Percentiles rank a stretch among this genome's conserved stretches.
phyloP scores from a whole-genome alignment of 2,329 filamentous ascomycete species.

The Acrodontium crateriforme region DNA sequence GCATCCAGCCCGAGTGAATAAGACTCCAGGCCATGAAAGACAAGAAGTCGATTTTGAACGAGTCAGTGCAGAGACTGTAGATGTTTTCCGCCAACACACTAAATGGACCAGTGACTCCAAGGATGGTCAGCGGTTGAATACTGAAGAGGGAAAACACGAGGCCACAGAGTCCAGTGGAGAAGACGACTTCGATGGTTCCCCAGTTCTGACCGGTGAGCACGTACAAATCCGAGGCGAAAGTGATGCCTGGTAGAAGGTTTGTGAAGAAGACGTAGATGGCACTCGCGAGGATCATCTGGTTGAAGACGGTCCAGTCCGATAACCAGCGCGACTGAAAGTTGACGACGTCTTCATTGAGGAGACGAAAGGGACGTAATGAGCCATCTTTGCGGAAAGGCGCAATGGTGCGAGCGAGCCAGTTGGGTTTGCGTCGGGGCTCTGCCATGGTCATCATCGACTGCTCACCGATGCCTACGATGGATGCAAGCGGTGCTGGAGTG shows the following conservation, averaged over 20 bases:
- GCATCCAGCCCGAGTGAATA: constrained; percentile 53
- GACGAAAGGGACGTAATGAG: constrained; percentile 19
- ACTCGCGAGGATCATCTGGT: constrained; percentile 49
- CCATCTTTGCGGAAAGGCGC: constrained; percentile 12
- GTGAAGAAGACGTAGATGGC: constrained; percentile 55
- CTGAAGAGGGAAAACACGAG: constrained; percentile 48
- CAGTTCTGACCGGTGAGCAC: constrained; percentile 48
- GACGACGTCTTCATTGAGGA: constrained; percentile 19
- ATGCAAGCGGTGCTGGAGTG: no score
- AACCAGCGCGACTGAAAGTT: constrained; percentile 19
- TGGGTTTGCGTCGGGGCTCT: no score
- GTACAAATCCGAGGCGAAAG: constrained; percentile 52
- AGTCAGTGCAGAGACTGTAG: constrained; percentile 44
- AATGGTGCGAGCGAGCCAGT: constrained; percentile 1
- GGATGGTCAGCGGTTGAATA: constrained; percentile 50
- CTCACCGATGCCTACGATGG: no score
- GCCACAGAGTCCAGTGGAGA: constrained; percentile 51
- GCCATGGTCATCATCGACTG: no score
- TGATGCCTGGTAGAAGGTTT: constrained; percentile 52
- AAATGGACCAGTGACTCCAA: constrained; percentile 53
- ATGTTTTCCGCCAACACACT: constrained; percentile 55
- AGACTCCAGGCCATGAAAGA: constrained; percentile 55
- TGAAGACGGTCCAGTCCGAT: constrained; percentile 36
- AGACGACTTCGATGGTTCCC: constrained; percentile 54
- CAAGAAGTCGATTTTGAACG: constrained; percentile 48